Conservation (phyloP, 768 basidiomycete species). For the Polyporus arcularius region DNA sequence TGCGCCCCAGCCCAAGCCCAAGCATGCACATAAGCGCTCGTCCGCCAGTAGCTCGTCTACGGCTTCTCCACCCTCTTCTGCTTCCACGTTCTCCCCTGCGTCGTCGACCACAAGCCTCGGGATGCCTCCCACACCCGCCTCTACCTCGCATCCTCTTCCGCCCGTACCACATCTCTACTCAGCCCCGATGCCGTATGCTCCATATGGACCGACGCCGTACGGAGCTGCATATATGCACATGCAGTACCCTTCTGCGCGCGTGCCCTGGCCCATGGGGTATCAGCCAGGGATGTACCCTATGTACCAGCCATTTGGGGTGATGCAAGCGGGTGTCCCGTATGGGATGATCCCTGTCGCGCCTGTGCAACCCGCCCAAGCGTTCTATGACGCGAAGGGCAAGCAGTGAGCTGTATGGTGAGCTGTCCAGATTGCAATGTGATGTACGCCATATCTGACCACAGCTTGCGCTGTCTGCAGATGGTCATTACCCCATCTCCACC, state of each 20-base stretch:
- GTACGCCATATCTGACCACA: constrained; percentile 1
- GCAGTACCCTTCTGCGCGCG: constrained; percentile 14
- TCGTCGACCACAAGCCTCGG: constrained; percentile 4
- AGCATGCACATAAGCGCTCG: constrained; percentile 23
- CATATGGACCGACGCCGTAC: constrained; percentile 8
- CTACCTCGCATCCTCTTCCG: not conserved
- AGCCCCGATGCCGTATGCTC: constrained; percentile 2
- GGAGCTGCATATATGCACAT: constrained; percentile 16
- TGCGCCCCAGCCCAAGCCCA: constrained; percentile 5
- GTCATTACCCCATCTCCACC: not conserved
- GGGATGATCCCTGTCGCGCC: constrained; percentile 17
- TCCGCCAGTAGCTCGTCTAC: constrained; percentile 15
- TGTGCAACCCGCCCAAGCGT: constrained; percentile 2
- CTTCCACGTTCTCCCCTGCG: constrained; percentile 7
- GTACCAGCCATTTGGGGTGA: constrained; percentile 15
- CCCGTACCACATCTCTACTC: not conserved
- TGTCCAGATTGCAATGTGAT: not conserved
- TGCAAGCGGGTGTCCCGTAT: constrained; percentile 8
- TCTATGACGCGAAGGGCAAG: constrained; percentile 17
- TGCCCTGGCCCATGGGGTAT: constrained; percentile 16
- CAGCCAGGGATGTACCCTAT: constrained; percentile 16
- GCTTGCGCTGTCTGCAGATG: not conserved
- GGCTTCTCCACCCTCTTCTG: not conserved
- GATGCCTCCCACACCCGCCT: constrained; percentile 4
- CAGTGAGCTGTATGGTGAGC: not conserved